Conservation (phyloP, 495 filamentous ascomycete genomes). For the Eremomyces bilateralis region DNA sequence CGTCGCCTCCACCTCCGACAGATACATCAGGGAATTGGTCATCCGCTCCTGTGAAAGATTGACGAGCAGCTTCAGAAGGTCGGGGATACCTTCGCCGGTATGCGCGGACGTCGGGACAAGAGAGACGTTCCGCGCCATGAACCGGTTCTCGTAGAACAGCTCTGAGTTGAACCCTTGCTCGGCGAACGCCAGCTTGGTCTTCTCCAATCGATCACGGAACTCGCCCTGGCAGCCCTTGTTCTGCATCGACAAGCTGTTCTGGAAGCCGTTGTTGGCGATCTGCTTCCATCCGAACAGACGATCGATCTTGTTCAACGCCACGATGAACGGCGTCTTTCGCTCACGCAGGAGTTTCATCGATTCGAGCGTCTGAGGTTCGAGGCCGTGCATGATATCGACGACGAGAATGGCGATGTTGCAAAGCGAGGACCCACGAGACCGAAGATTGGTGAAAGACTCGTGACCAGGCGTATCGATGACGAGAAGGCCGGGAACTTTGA, state of each 20-base stretch:
- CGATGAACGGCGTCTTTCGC: slow-evolving; percentile 92
- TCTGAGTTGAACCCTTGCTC: slow-evolving; percentile 97
- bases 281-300: slow-evolving; percentile 97
- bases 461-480: slow-evolving; percentile 98
- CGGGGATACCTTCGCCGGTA: slow-evolving; percentile 95
- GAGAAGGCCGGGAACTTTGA: slow-evolving; percentile 92
- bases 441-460: slow-evolving; percentile 98
- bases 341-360: slow-evolving; percentile 89
- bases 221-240: slow-evolving; percentile 89
- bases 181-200: slow-evolving; percentile 80
- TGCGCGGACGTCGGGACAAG: slow-evolving; percentile 92
- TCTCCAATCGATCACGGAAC: slow-evolving; percentile 74
- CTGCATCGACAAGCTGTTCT: slow-evolving; percentile 71
- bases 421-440: slow-evolving; percentile 85
- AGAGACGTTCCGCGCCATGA: slow-evolving; percentile 78
- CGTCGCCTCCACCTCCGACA: slow-evolving; percentile 92
- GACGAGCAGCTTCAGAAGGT: slow-evolving; percentile 93
- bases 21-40: slow-evolving; percentile 94
- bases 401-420: slow-evolving; percentile 99
- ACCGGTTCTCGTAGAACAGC: slow-evolving; percentile 94
- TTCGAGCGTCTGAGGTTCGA: slow-evolving; percentile 94
- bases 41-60: slow-evolving; percentile 90
- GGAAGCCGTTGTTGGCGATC: slow-evolving; percentile 95
- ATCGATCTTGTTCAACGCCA: slow-evolving; percentile 99
- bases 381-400: slow-evolving; percentile 99